phyloP scores from a whole-genome alignment of 768 basidiomycete genomes.

The Boletus edulis region DNA sequence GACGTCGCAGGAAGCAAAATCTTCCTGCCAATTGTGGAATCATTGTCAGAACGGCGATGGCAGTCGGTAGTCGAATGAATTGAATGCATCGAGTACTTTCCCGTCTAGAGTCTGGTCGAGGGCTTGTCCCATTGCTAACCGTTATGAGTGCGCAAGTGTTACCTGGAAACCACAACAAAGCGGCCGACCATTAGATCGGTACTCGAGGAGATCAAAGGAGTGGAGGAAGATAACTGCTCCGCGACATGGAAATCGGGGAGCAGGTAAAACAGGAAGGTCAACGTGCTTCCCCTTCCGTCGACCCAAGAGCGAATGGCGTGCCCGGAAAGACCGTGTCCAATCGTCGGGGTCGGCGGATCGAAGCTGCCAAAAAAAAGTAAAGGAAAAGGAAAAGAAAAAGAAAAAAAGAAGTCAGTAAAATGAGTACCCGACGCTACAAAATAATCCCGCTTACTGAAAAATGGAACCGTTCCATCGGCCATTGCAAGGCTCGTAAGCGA shows the following conservation, averaged over 20 bases:
- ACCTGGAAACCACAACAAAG: slow-evolving; percentile 2
- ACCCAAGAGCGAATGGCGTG: not conserved
- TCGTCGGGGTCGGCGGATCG: not conserved
- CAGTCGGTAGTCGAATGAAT: not conserved
- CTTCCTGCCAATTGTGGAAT: not conserved
- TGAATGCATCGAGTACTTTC: slow-evolving; percentile 1
- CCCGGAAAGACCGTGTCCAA: not conserved
- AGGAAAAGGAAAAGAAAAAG: too few relatives aligned
- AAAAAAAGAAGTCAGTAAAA: slow-evolving; percentile 16
- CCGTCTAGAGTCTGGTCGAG: not conserved
- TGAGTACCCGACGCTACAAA: not conserved
- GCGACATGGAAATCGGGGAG: not conserved
- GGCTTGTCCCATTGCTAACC: not conserved
- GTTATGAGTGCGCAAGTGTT: not conserved
- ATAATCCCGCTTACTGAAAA: slow-evolving; percentile 23
- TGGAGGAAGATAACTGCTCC: not conserved
- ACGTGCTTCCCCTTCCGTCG: not conserved
- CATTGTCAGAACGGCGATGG: not conserved
- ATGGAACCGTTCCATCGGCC: slow-evolving; percentile 1
- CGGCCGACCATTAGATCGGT: not conserved
- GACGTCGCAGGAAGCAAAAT: slow-evolving; percentile 4
- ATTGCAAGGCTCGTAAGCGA: slow-evolving; percentile 4
- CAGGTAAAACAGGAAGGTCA: not conserved
- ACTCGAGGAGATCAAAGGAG: not conserved
- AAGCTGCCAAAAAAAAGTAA: slow-evolving; percentile 8